phyloP scores from a whole-genome alignment of 1,284 basidiomycete genomes.

The Trichosporon sp. region DNA sequence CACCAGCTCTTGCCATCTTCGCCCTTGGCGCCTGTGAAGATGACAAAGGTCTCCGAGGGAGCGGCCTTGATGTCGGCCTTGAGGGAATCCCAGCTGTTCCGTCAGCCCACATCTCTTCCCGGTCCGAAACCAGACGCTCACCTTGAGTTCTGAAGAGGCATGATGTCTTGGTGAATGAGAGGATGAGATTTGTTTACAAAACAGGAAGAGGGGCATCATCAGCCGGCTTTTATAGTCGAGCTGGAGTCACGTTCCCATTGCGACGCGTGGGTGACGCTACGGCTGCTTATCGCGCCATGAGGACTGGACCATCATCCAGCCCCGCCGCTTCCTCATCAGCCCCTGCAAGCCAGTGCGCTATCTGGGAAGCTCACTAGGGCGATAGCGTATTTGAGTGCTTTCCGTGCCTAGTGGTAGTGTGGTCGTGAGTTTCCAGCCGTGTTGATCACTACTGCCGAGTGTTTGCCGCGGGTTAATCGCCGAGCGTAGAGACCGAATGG shows the following conservation, averaged over 20 bases:
- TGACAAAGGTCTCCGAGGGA: not conserved
- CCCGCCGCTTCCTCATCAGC: no score
- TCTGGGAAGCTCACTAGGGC: no score
- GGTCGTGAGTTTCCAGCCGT: no score
- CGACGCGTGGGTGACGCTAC: no score
- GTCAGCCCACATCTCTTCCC: not conserved
- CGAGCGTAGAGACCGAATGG: not conserved
- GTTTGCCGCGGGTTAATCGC: not conserved
- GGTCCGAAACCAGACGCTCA: not conserved
- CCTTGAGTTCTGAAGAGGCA: not conserved
- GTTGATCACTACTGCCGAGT: no score
- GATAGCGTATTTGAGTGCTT: no score
- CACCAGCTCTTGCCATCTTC: conserved; percentile 8
- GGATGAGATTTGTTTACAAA: not conserved
- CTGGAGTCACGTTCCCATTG: no score
- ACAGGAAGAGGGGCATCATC: not conserved
- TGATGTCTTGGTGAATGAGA: not conserved
- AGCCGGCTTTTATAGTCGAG: no score
- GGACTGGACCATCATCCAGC: no score
- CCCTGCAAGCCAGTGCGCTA: no score
- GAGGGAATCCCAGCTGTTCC: not conserved
- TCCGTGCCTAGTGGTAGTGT: no score
- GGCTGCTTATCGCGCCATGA: no score
- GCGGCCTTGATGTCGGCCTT: conserved; percentile 6
- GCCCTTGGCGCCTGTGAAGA: conserved; percentile 6